phyloP scores from a whole-genome alignment of 768 basidiomycete genomes.

The Antrodiella citrinella region DNA sequence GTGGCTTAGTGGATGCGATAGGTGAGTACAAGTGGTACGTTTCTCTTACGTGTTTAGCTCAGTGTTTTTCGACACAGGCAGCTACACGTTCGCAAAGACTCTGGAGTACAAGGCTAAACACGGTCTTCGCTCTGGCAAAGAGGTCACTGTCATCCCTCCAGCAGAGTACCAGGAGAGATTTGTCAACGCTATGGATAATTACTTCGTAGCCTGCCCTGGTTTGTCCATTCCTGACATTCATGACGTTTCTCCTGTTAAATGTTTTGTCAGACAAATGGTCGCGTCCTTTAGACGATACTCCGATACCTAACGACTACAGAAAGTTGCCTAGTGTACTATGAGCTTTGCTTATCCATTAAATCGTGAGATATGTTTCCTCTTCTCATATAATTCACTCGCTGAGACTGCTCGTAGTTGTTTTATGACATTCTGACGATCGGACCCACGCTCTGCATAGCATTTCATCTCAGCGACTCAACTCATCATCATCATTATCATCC shows the following conservation, averaged over 20 bases:
- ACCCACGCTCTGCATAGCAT: not conserved
- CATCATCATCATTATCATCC: not conserved
- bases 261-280: constrained; percentile 29
- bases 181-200: constrained; percentile 59
- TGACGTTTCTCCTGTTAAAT: not conserved
- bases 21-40: too few relatives aligned
- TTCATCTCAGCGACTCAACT: not conserved
- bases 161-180: constrained; percentile 75
- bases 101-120: constrained; percentile 83
- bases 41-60: not conserved
- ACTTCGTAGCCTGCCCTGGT: constrained; percentile 77
- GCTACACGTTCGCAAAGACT: constrained; percentile 81
- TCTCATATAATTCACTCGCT: too few relatives aligned
- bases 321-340: constrained; percentile 27
- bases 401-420: too few relatives aligned
- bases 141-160: constrained; percentile 76
- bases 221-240: constrained; percentile 4
- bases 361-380: too few relatives aligned
- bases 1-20: constrained; percentile 80
- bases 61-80: constrained; percentile 35
- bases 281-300: constrained; percentile 24
- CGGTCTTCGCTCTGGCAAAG: constrained; percentile 58
- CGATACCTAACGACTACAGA: constrained; percentile 18
- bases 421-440: too few relatives aligned
- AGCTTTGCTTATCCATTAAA: not conserved